Base-by-base conservation (phyloP, 2,329 filamentous ascomycete species). In the Botryotinia narcissicola region DNA sequence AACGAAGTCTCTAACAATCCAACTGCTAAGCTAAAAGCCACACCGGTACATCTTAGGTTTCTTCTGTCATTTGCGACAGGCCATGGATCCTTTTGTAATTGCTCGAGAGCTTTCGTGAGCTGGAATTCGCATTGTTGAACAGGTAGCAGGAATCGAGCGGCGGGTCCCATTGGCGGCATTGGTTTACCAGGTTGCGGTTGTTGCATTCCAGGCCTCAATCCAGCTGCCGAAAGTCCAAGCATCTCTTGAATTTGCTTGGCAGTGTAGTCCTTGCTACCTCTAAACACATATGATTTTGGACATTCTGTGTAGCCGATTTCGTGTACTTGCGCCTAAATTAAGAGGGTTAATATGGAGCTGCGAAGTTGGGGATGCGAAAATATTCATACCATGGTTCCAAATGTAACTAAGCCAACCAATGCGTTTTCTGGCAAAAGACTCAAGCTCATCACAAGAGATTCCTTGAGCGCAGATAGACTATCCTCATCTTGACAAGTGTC, bases 211-310 rank as follows among this genome's bases (percentile, higher is more conserved):
- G 94, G 94, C 77, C 96, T 90, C 76, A 94, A 83, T 51, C 90
- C 90, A 37, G 92, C 86, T 32, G 92, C 88, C 66, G 91, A 87
- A 72, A 98, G 87, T 42, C 95, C 96, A 69, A 99, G 91, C 96
- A 99, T 99, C 81, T 99, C 96, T 83, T 98, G 95, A n/a, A 99
- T 94, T 82, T 98, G 95, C 85, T 98, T 98, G 71, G 95, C 93
- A n/a, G 91, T 88, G 83, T 99, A 99, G 80, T 99, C 96, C 86
- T 98, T 99, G 86, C 91, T 98, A 57, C 96, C 96, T 73, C 95
- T 90, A 87, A 99, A 99, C 60, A 99, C 96, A 80, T 98, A 99
- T 9, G 95, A 98, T 84, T 98, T 99, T 77, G 96, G 94, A 83
- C 96, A 99, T 84, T 98, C 96, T 72, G 93, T 95, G 82, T 99